Percentiles rank a stretch among this genome's conserved stretches.
Evolutionary conservation across 169 alveolate species (phyloP).

Genomic region (Eimeria acervulina): DNA sequence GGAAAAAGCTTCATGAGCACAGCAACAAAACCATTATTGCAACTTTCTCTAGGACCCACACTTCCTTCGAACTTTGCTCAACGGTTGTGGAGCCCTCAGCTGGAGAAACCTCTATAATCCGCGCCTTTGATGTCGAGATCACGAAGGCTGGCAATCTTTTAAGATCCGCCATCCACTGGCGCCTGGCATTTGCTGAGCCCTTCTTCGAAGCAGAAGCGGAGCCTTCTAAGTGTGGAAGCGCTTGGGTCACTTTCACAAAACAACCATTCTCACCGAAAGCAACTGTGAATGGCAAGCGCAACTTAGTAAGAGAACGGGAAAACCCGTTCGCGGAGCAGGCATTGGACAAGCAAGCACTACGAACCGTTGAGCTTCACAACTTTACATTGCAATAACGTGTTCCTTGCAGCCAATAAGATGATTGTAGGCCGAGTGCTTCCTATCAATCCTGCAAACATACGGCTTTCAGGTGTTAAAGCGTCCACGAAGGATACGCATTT

Average conservation of each 20-base stretch:
- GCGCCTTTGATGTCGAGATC: slow-evolving; percentile 32
- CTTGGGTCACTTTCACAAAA: not conserved
- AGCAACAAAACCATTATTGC: not conserved
- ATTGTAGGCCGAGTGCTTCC: not conserved
- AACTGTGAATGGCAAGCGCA: not conserved
- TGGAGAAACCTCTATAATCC: slow-evolving; percentile 44
- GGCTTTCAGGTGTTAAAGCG: not conserved
- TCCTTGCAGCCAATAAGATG: not conserved
- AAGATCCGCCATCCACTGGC: slow-evolving; percentile 31
- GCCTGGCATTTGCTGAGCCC: slow-evolving; percentile 32
- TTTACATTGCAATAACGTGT: not conserved
- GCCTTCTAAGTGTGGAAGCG: slow-evolving; percentile 28
- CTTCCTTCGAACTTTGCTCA: slow-evolving; percentile 38
- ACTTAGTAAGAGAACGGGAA: not conserved
- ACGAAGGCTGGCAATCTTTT: slow-evolving; percentile 33
- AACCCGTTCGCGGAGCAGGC: not conserved
- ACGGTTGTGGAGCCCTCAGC: not conserved
- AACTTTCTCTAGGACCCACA: not conserved
- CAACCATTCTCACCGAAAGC: not conserved
- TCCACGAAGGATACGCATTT: slow-evolving; percentile 50
- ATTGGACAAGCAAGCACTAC: not conserved
- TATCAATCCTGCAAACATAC: not conserved
- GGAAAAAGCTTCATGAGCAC: not conserved
- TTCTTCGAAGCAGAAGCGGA: slow-evolving; percentile 15
- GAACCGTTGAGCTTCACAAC: not conserved